phyloP scores from a whole-genome alignment of 2,329 filamentous ascomycete genomes.

The Leptodontidium sp. region DNA sequence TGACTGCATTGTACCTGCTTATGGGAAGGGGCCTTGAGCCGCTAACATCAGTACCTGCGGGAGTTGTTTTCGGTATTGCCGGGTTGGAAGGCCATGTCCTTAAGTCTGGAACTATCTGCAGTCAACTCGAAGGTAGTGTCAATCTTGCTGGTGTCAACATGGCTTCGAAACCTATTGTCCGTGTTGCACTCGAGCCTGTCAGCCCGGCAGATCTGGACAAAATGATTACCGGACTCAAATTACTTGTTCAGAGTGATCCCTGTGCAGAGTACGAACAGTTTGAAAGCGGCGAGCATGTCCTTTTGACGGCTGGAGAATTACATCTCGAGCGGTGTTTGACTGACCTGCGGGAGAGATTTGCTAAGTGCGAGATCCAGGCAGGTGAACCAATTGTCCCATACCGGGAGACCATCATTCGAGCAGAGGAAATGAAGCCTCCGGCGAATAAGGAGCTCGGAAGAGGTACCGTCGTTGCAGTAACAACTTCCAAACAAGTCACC shows the following conservation, averaged over 20 bases:
- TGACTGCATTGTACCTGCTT: slow-evolving; percentile 90
- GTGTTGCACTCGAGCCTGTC: slow-evolving; percentile 91
- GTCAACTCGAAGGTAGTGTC: slow-evolving; percentile 82
- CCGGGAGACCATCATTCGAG: slow-evolving; percentile 87
- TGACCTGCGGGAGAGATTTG: slow-evolving; percentile 91
- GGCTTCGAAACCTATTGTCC: slow-evolving; percentile 88
- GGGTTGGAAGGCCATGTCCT: slow-evolving; percentile 93
- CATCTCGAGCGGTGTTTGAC: slow-evolving; percentile 94
- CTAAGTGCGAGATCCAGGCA: slow-evolving; percentile 92
- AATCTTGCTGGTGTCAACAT: slow-evolving; percentile 89
- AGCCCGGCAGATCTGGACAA: slow-evolving; percentile 92
- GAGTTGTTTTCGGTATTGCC: slow-evolving; percentile 93
- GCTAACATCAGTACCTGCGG: slow-evolving; percentile 85
- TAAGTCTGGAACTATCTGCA: slow-evolving; percentile 94
- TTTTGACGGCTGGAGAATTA: slow-evolving; percentile 91
- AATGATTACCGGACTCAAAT: slow-evolving; percentile 87
- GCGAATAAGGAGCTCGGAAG: slow-evolving; percentile 86
- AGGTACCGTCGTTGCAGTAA: slow-evolving; percentile 78
- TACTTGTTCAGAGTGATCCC: slow-evolving; percentile 93
- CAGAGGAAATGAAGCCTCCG: slow-evolving; percentile 90
- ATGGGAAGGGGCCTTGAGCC: slow-evolving; percentile 92
- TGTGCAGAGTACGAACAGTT: slow-evolving; percentile 97
- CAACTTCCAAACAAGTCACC: slow-evolving; percentile 85
- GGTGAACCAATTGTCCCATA: slow-evolving; percentile 96
- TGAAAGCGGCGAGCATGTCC: slow-evolving; percentile 91